Percentiles rank a stretch among this genome's conserved stretches.
These are phyloP conservation scores for Hericium coralloides DNA, from an alignment of 768 basidiomycete genomes.

Conservation along the genomic window DNA sequence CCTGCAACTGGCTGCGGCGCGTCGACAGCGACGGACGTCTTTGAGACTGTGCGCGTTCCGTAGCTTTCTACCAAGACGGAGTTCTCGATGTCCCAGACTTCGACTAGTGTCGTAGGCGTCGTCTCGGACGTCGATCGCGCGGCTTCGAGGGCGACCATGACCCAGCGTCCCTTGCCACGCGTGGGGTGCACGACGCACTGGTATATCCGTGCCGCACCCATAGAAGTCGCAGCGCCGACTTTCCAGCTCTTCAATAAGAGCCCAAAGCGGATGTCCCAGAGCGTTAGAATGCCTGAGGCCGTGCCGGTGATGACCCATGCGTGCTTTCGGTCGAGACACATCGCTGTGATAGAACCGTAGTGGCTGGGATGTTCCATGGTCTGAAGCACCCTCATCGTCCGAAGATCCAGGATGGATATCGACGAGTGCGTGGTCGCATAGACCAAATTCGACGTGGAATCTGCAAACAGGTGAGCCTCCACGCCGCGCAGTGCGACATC, in stretches of 20 bases:
- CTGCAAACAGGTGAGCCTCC: slow-evolving; percentile 25
- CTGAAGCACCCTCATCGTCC: slow-evolving; percentile 71
- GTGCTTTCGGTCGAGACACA: slow-evolving; percentile 77
- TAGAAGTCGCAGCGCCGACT: slow-evolving; percentile 46
- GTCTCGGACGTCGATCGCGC: slow-evolving; percentile 24
- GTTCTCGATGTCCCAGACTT: slow-evolving; percentile 92
- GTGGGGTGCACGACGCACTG: slow-evolving; percentile 79
- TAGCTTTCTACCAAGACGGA: slow-evolving; percentile 74
- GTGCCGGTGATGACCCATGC: slow-evolving; percentile 91
- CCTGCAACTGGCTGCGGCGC: slow-evolving; percentile 45
- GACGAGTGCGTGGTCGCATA: slow-evolving; percentile 77
- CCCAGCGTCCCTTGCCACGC: slow-evolving; percentile 82
- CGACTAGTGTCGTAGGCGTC: slow-evolving; percentile 40
- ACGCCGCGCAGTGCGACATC: slow-evolving; percentile 3
- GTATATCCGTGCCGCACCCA: slow-evolving; percentile 51
- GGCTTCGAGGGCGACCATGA: slow-evolving; percentile 74
- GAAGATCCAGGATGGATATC: slow-evolving; percentile 72
- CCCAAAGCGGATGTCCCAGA: slow-evolving; percentile 97
- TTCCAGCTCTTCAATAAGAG: slow-evolving; percentile 84
- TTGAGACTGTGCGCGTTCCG: slow-evolving; percentile 41
- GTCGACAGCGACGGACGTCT: slow-evolving; percentile 37
- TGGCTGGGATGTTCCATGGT: slow-evolving; percentile 80
- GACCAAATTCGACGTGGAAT: slow-evolving; percentile 72
- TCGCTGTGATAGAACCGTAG: slow-evolving; percentile 75
- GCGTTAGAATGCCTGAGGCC: slow-evolving; percentile 68